Evolutionary conservation across 2,329 filamentous ascomycete species (phyloP), one percentile per base, ranked within the genome.

Genomic region (Orbilia brochopaga): DNA sequence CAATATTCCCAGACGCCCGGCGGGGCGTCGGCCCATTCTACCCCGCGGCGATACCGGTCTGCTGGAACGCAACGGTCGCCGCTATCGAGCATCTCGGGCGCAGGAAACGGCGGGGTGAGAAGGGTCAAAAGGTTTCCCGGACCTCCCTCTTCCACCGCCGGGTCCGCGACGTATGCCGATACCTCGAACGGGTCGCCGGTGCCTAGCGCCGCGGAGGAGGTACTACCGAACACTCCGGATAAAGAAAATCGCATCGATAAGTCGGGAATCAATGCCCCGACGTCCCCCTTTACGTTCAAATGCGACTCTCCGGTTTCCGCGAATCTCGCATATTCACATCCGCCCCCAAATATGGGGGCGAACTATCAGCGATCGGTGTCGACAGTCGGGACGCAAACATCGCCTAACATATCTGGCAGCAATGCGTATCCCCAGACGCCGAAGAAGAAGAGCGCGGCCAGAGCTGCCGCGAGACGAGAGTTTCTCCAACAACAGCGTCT

Each of bases 241-340:
- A 72, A 72, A 42, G 67, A 72, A 52, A 72, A 72, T 17, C 48
- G 48, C n/a, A 46, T 72, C 50, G 67, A 72, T 17, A 55, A 48
- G 35, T n/a, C 48, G 6, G 67, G 67, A 10, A 72, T 72, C 37
- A 65, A 64, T 21, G 67, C 67, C 7, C 67, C 67, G 10, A 72
- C 59, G 11, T 89, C 90, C 0, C 91, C 97, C 76, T 99, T 99
- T 79, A 99, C 94, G 8, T 99, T 99, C 78, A 96, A 91, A 11
- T 97, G 92, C 80, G 90, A 95, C 77, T 93, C 92, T 0, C 91
- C 76, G 5, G 75, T 76, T 61, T 74, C 75, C 32, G 69, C 69
- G 32, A 76, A 65, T 58, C 37, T 76, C 30, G 72, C 75, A 27
- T 75, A 74, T 60, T 65, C 73, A 8, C 60, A 74, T 35, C 58